A percentile compares a stretch with the other conserved stretches of the same genome.
phyloP scores from a whole-genome alignment of 768 basidiomycete genomes.

The Russula lepida region DNA sequence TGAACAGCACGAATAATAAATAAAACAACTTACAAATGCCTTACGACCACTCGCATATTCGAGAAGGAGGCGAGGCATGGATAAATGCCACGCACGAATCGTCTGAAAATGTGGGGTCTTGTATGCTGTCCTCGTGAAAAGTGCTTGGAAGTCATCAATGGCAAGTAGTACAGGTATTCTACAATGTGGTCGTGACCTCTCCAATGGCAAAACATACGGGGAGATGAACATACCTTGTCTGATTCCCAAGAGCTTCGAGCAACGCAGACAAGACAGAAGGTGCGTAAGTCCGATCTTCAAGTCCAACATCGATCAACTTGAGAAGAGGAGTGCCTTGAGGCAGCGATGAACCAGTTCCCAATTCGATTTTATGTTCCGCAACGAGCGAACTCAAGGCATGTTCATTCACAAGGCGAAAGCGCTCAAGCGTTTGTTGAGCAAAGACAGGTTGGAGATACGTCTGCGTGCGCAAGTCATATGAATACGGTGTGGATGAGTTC shows the following conservation, averaged over 20 bases:
- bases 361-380: constrained; percentile 34
- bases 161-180: constrained; percentile 78
- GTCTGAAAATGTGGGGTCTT: constrained; percentile 60
- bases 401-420: constrained; percentile 53
- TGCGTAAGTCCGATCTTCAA: constrained; percentile 43
- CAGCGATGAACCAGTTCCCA: constrained; percentile 41
- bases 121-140: constrained; percentile 64
- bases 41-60: constrained; percentile 70
- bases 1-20: background rate
- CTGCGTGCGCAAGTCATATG: constrained; percentile 66
- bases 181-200: background rate
- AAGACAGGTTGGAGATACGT: constrained; percentile 68
- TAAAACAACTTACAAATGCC: constrained; percentile 45
- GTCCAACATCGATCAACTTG: constrained; percentile 50
- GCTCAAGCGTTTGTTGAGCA: constrained; percentile 54
- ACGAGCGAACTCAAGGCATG: constrained; percentile 35
- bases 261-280: constrained; percentile 51
- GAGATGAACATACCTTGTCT: constrained; percentile 46
- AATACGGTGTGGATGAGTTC: constrained; percentile 63
- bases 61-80: constrained; percentile 66
- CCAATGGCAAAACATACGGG: background rate
- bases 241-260: constrained; percentile 52
- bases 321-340: constrained; percentile 41
- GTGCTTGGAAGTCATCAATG: constrained; percentile 79
- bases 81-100: constrained; percentile 71